Evolutionary conservation across 169 alveolate genomes (phyloP), one percentile per base, ranked within the genome.

Genomic region (Plasmodium berghei): DNA sequence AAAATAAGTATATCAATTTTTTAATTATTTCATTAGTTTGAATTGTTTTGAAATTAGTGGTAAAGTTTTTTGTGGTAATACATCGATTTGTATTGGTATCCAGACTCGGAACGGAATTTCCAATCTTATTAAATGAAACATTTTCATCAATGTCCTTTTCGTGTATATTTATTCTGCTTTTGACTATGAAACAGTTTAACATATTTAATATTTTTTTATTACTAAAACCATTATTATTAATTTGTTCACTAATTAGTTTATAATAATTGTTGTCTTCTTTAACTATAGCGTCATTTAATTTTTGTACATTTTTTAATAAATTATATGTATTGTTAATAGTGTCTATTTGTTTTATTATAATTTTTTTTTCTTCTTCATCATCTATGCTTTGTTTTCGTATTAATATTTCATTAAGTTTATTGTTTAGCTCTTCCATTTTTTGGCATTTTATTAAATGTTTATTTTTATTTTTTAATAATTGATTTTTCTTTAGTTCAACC

Each of bases 301-400:
- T 80, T 46, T 80, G 90, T 18, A 80, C 72, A 80, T 80, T 55
- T 18, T 67, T 80, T 16, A 80, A 24, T 59, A 80, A 80, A 52
- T 20, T 48, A 67, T 67, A 80, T 54, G 90, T 80, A 16, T 80
- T 80, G 28, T 66, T 80, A 67, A 80, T 55, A 20, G 72, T 80
- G 12, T 80, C 58, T 8, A 80, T 80, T 66, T 80, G 85, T 24
- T 67, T 80, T 66, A 55, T 69, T 80, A 80, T 66, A 5, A 80
- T 72, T 42, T 58, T 34, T 66, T 80, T 80, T 24, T 80, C 85
- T 46, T 80, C 90, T 54, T 80, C 80, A 80, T 80, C 83, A 56
- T 80, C 90, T 54, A 80, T 80, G 45, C 67, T 80, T 80, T 80
- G 90, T 61, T 80, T 80, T 42, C 72, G 52, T 80, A 80, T 52